Evolutionary conservation across 805 yeast species (phyloP).

Genomic region (Nakazawaea laoshanensis): DNA sequence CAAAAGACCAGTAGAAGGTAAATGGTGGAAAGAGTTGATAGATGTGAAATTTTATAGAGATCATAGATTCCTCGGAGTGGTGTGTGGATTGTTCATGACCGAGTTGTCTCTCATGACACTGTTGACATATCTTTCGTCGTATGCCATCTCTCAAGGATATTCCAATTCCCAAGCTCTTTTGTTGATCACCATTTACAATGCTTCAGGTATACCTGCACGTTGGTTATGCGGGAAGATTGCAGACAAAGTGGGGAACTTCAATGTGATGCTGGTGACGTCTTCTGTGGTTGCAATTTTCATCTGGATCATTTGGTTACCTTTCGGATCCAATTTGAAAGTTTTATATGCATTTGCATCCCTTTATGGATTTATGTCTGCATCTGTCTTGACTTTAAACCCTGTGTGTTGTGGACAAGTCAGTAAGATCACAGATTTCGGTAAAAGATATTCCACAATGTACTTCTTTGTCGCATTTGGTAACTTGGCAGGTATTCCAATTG

Average conservation of each 20-base stretch:
- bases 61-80: constrained; percentile 28
- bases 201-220: constrained; percentile 35
- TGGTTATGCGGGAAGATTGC: constrained; percentile 35
- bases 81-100: constrained; percentile 32
- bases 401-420: constrained; percentile 55
- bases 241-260: constrained; percentile 36
- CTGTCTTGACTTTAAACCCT: constrained; percentile 55
- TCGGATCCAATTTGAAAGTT: constrained; percentile 29
- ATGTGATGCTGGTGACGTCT: constrained; percentile 27
- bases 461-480: constrained; percentile 45
- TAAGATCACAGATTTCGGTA: constrained; percentile 54
- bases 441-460: constrained; percentile 59
- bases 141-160: constrained; percentile 43
- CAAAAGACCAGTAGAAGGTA: background rate
- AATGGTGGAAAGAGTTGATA: constrained; percentile 15
- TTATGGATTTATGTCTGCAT: constrained; percentile 50
- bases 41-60: constrained; percentile 34
- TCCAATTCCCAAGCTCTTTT: constrained; percentile 29
- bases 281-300: constrained; percentile 27
- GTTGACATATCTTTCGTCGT: constrained; percentile 48
- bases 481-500: constrained; percentile 38
- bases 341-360: constrained; percentile 41
- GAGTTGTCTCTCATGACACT: constrained; percentile 48
- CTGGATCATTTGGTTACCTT: constrained; percentile 47
- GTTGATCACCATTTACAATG: constrained; percentile 37